Percentiles rank a stretch among this genome's conserved stretches.
Conservation (phyloP, 768 basidiomycete species). For the Clathrus columnatus region DNA sequence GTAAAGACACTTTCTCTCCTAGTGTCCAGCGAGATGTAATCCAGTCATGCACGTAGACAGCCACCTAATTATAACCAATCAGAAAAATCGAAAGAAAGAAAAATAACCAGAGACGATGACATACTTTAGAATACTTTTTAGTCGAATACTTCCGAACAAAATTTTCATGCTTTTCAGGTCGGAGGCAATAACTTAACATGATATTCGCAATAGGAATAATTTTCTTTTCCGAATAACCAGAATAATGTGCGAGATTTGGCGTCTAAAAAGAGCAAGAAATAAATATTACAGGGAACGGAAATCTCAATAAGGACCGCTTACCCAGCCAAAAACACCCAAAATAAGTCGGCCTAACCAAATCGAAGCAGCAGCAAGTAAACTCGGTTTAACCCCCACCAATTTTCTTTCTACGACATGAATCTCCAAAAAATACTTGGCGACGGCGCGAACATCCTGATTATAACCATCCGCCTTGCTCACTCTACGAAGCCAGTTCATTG, state of each 20-base stretch:
- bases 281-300: slow-evolving; percentile 1
- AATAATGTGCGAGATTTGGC: slow-evolving; percentile 80
- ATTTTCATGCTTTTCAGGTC: slow-evolving; percentile 61
- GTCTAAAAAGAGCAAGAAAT: slow-evolving; percentile 38
- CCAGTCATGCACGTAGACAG: slow-evolving; percentile 80
- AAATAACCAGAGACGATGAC: slow-evolving; percentile 14
- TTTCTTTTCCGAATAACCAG: slow-evolving; percentile 72
- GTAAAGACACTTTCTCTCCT: slow-evolving; percentile 47
- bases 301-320: slow-evolving; percentile 30
- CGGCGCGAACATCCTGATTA: slow-evolving; percentile 73
- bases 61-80: slow-evolving; percentile 42
- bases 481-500: slow-evolving; percentile 80
- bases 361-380: slow-evolving; percentile 71
- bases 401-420: slow-evolving; percentile 74
- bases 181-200: slow-evolving; percentile 82
- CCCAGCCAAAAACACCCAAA: slow-evolving; percentile 81
- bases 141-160: slow-evolving; percentile 86
- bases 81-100: neutral
- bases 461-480: slow-evolving; percentile 92
- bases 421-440: slow-evolving; percentile 88
- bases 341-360: slow-evolving; percentile 80
- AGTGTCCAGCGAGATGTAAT: slow-evolving; percentile 69
- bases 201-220: slow-evolving; percentile 73
- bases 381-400: slow-evolving; percentile 68
- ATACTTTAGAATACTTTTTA: slow-evolving; percentile 76